Conservation (phyloP, 2,329 filamentous ascomycete species). For the Phaeoacremonium minimum region DNA sequence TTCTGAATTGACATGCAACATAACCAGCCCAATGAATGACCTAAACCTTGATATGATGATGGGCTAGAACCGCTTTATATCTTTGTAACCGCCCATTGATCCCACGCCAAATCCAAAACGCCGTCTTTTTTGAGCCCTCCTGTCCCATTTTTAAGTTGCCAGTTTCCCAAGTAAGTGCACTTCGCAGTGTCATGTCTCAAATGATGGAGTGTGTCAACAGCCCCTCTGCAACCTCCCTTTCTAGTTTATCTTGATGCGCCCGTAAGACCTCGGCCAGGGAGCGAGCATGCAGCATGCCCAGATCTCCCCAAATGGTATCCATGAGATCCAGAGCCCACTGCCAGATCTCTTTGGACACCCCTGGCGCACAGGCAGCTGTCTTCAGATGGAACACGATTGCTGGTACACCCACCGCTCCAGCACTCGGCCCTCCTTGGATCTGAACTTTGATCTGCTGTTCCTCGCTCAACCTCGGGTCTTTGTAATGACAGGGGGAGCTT, state of each 20-base stretch:
- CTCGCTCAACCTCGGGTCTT: conserved; percentile 36
- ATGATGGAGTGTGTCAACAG: too few relatives aligned
- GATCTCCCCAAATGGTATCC: conserved; percentile 43
- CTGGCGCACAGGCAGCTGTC: conserved; percentile 40
- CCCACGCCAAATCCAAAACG: too few relatives aligned
- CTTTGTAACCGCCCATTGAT: too few relatives aligned
- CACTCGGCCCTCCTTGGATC: conserved; percentile 31
- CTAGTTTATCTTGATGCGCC: conserved; percentile 13
- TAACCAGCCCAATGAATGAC: too few relatives aligned
- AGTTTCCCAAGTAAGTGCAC: too few relatives aligned
- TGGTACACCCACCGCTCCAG: conserved; percentile 43
- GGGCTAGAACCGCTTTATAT: too few relatives aligned
- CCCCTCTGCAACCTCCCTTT: conserved; percentile 7
- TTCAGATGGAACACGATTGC: conserved; percentile 44
- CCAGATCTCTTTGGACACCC: conserved; percentile 35
- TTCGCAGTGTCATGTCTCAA: too few relatives aligned
- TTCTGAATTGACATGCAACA: too few relatives aligned
- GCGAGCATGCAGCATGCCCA: conserved; percentile 47
- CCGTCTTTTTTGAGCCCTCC: too few relatives aligned
- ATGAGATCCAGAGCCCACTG: conserved; percentile 39
- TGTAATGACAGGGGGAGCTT: conserved; percentile 46
- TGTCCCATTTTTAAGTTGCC: too few relatives aligned
- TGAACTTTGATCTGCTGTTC: conserved; percentile 23
- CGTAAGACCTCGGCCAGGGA: conserved; percentile 31
- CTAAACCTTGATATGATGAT: too few relatives aligned